phyloP scores from a whole-genome alignment of 495 filamentous ascomycete species.

The Podospora pseudoanserina region DNA sequence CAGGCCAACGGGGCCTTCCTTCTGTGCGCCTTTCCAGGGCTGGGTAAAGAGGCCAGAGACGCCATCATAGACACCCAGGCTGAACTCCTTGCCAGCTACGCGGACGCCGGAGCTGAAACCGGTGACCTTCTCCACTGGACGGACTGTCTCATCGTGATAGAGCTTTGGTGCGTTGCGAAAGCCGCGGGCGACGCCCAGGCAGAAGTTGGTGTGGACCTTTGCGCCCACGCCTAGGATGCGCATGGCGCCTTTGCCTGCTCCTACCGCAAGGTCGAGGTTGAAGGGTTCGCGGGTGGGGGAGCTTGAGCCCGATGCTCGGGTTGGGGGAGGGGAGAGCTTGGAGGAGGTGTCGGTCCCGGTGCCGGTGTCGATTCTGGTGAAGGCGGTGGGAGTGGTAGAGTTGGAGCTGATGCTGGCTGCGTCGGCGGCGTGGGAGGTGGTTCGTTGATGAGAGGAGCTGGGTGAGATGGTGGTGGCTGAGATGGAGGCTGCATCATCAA shows the following conservation, averaged over 20 bases:
- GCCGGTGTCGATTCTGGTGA: neutral
- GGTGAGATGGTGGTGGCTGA: neutral
- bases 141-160: conserved; percentile 73
- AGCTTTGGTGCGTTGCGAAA: conserved; percentile 82
- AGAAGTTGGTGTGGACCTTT: conserved; percentile 75
- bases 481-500: neutral
- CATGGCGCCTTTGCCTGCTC: conserved; percentile 59
- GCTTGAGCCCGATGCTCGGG: neutral
- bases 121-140: conserved; percentile 65
- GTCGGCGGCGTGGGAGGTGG: neutral
- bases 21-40: conserved; percentile 60
- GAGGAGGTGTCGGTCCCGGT: conserved; percentile 11
- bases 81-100: conserved; percentile 64
- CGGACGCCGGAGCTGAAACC: conserved; percentile 63
- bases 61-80: conserved; percentile 64
- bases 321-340: neutral
- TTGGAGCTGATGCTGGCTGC: neutral
- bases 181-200: conserved; percentile 71
- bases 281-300: conserved; percentile 16
- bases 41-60: conserved; percentile 71
- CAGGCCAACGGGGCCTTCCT: conserved; percentile 65
- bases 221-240: conserved; percentile 69
- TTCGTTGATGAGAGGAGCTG: neutral
- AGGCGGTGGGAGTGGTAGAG: neutral
- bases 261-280: conserved; percentile 53